Percentiles rank a stretch among this genome's conserved stretches.
Evolutionary conservation across 306 rosid species (phyloP).

Genomic region (Rosa rugosa): DNA sequence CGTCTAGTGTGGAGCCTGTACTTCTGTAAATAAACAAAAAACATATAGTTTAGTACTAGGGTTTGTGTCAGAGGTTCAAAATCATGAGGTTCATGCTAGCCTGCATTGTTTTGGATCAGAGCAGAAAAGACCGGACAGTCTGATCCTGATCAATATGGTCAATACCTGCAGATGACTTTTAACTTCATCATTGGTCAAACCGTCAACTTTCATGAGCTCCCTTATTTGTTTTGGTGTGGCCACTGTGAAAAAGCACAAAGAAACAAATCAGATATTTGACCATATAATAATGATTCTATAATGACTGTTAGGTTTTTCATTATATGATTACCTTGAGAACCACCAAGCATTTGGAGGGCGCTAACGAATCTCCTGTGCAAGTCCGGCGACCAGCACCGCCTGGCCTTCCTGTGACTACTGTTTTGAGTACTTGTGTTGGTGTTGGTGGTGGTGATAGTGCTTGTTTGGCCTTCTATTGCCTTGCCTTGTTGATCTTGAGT

Average conservation of each 20-base stretch:
- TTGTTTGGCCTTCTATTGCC: constrained; percentile 37
- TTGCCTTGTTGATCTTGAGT: constrained; percentile 1
- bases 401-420: constrained; percentile 74
- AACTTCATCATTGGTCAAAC: constrained; percentile 99
- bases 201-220: constrained; percentile 99
- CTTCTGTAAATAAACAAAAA: constrained; percentile 48
- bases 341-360: constrained; percentile 99
- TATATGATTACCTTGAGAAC: constrained; percentile 74
- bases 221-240: constrained; percentile 99
- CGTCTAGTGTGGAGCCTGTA: constrained; percentile 95
- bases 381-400: constrained; percentile 99
- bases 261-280: neutral
- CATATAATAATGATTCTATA: constrained; percentile 1
- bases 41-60: neutral
- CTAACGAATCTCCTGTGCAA: constrained; percentile 92
- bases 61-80: constrained; percentile 2
- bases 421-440: constrained; percentile 37
- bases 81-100: constrained; percentile 1
- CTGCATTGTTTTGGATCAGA: constrained; percentile 16
- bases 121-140: constrained; percentile 4
- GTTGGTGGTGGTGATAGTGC: constrained; percentile 9
- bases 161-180: constrained; percentile 98
- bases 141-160: neutral
- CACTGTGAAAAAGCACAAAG: constrained; percentile 41
- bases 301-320: neutral